These are phyloP conservation scores for Naganishia friedmannii DNA, from an alignment of 768 basidiomycete species.

Conservation along the genomic window DNA sequence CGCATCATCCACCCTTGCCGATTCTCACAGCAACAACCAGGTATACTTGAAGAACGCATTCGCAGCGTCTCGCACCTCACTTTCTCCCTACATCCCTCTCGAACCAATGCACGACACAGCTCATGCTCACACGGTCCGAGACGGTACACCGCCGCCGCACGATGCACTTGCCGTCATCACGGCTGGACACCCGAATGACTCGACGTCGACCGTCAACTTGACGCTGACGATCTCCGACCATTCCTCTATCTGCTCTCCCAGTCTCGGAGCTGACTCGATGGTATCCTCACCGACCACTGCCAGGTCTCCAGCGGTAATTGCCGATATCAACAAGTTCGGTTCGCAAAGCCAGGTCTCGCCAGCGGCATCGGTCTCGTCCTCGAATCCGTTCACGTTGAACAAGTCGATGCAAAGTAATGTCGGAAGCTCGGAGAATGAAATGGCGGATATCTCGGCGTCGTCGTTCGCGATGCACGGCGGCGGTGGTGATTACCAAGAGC, in stretches of 20 bases:
- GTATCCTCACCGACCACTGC: background rate
- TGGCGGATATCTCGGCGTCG: background rate
- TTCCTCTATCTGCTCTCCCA: background rate
- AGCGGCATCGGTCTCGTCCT: background rate
- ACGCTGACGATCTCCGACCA: conserved; percentile 11
- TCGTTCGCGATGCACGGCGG: background rate
- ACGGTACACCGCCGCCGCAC: background rate
- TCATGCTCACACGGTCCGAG: background rate
- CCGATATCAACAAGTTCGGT: background rate
- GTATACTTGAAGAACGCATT: background rate
- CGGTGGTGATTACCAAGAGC: background rate
- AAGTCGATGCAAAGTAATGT: background rate
- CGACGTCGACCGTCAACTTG: conserved; percentile 13
- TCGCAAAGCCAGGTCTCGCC: background rate
- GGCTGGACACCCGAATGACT: conserved; percentile 11
- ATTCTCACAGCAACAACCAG: background rate
- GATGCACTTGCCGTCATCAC: conserved; percentile 18
- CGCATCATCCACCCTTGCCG: conserved; percentile 2
- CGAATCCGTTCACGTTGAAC: conserved; percentile 12
- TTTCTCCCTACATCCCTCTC: background rate
- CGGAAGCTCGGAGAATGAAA: background rate
- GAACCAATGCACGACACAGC: background rate
- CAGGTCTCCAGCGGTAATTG: background rate
- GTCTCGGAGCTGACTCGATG: background rate
- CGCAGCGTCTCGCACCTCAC: background rate